Evolutionary conservation across 2,329 filamentous ascomycete genomes (phyloP), one percentile per base, ranked within the genome.

Genomic region (Onygenales sp.): DNA sequence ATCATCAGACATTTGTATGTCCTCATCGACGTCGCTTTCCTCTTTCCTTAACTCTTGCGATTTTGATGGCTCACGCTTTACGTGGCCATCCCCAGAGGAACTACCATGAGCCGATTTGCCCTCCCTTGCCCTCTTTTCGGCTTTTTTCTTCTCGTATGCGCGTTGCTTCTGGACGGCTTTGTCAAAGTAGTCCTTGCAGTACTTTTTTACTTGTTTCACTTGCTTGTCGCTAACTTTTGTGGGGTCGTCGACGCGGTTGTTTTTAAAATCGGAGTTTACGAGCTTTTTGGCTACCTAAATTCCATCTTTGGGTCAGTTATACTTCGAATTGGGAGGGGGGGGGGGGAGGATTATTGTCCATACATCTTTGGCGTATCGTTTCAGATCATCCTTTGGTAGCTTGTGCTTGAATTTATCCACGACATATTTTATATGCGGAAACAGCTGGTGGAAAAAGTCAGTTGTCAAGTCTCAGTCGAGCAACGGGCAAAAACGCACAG

Each of bases 191-290:
- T 90, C 85, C 57, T 87, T 85, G 54, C 91, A 89, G 64, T 86
- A 89, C 54, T 82, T 84, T 71, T 88, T 95, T 55, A 96, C 82
- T 58, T 90, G 88, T 65, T 85, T 85, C 61, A 85, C 81, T 62
- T 93, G 87, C 65, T 88, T 91, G 37, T 87, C 80, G 32, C 79
- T 81, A 58, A 96, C 85, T 48, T 80, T 81, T 27, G 82, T 88
- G 0, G 90, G 92, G 63, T 96, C 85, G 45, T 82, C 79, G 8
- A 96, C 90, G n/a, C 89, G 85, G 47, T 84, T 82, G 64, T 92
- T 86, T 68, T 95, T 95, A 73, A 88, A 96, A 67, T 97, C 92
- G 0, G 89, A 93, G 14, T 87, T 82, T 17, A 95, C 91, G 11
- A 97, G 80, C 69, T 92, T 95, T 71, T 95, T 95, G 53, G 84